Conservation (phyloP, 495 filamentous ascomycete genomes). For the Pyrenula aspistea region DNA sequence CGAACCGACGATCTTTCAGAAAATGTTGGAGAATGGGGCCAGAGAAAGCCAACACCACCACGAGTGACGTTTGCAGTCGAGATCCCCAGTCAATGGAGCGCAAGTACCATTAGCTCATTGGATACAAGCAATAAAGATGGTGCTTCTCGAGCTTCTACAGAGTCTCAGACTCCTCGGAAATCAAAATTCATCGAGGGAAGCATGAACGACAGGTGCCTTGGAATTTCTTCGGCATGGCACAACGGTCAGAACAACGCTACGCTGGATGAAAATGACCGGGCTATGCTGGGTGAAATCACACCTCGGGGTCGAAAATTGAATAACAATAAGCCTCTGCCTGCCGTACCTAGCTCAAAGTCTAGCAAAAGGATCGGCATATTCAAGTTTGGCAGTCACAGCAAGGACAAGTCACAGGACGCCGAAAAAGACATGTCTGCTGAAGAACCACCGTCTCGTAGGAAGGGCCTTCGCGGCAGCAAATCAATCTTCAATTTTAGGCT, state of each 20-base stretch:
- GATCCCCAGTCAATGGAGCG: neutral
- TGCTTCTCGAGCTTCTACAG: neutral
- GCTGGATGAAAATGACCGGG: neutral
- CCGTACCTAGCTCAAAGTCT: neutral
- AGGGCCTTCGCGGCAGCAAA: neutral
- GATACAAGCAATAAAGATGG: neutral
- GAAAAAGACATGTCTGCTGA: neutral
- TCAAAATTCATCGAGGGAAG: constrained; percentile 1
- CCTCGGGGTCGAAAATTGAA: neutral
- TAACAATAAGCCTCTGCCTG: neutral
- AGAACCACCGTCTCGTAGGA: neutral
- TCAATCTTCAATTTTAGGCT: neutral
- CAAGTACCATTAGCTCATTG: neutral
- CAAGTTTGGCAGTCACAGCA: neutral
- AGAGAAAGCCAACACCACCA: neutral
- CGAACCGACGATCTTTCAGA: neutral
- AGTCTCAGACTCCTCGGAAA: neutral
- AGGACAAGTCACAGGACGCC: neutral
- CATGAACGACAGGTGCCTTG: neutral
- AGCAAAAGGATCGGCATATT: neutral
- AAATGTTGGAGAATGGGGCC: neutral
- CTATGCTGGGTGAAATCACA: neutral
- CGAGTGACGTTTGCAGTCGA: neutral
- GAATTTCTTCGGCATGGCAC: neutral
- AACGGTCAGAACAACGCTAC: neutral